Conservation (phyloP, 2,329 filamentous ascomycete species). For the Alternaria sp. region DNA sequence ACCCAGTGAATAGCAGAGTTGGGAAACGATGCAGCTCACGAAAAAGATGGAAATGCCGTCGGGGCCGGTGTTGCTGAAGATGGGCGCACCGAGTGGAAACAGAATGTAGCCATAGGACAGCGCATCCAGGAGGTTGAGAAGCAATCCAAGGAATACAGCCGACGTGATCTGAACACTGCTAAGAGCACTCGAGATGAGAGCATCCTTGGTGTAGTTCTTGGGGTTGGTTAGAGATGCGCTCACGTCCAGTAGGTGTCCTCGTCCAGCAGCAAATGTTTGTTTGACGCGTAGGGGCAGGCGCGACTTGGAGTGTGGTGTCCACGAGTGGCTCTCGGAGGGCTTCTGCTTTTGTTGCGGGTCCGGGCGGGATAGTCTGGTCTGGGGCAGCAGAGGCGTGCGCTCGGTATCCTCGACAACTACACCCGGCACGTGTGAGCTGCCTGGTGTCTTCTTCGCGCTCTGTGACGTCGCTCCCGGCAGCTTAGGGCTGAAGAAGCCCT, state of each 20-base stretch:
- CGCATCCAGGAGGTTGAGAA: conserved; percentile 93
- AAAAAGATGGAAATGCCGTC: conserved; percentile 99
- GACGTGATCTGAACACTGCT: conserved; percentile 76
- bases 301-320: conserved; percentile 32
- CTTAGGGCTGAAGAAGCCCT: conserved; percentile 34
- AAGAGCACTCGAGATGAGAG: conserved; percentile 68
- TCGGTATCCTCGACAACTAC: conserved; percentile 42
- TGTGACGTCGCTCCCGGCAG: conserved; percentile 3
- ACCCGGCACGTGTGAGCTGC: conserved; percentile 18
- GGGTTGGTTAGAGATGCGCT: conserved; percentile 60
- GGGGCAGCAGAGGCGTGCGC: conserved; percentile 49
- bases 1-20: conserved; percentile 83
- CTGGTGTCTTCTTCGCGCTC: conserved; percentile 1
- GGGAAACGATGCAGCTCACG: conserved; percentile 93
- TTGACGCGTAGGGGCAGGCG: conserved; percentile 25
- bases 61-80: conserved; percentile 85
- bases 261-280: conserved; percentile 22
- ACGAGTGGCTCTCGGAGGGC: background rate
- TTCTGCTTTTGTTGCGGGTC: conserved; percentile 26
- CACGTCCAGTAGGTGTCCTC: conserved; percentile 27
- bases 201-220: conserved; percentile 72
- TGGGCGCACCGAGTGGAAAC: conserved; percentile 85
- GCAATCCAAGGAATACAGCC: conserved; percentile 83
- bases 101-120: conserved; percentile 90
- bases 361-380: conserved; percentile 35